Base-by-base conservation (phyloP, 352 stramenopile genomes). In the Globisporangium recalcitrans region DNA sequence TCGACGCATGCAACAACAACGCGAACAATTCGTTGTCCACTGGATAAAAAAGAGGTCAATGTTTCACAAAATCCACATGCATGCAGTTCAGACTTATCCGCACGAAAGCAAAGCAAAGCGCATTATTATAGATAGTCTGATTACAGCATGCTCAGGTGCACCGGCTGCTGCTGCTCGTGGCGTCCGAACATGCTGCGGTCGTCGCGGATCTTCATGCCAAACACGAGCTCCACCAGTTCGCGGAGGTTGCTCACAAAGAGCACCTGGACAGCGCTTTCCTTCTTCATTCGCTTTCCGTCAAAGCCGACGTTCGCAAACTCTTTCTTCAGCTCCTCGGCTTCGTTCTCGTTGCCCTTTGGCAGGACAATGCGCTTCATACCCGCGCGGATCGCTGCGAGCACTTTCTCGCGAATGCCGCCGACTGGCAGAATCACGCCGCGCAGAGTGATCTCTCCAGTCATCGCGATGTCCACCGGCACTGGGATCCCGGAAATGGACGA, bases 371-470 rank as follows among this genome's bases (percentile, higher is more conserved):
- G 86, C 62, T 84, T 87, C 61, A 97, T 92, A 2, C 88, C 88
- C 19, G 86, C 88, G 16, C 87, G 81, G 62, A 91, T 87, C 24
- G 90, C 90, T 29, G 88, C 87, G 13, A 97, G 67, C 19, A 96
- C 82, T 70, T 97, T 97, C 58, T 97, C 88, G 21, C 90, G 88
- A 52, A 97, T 91, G 21, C 89, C 90, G n/a, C 89, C 88, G 36
- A 97, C 86, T 2, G 90, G 88, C n/a, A 97, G 63, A 59, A 97
- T 90, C 24, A 95, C 79, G 27, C 89, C 90, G 21, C 82, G 81
- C 10, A 97, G 64, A 0, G 84, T 94, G 53, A 97, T 91, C 65
- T 97, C 87, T 31, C 90, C 90, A 10, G 88, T 97, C 85, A 96
- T 96, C 13, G 87, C 83, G 22, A 95, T 82, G 60, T 95, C 88